Base-by-base conservation (phyloP, 768 basidiomycete genomes). In the Pleurotus cornucopiae region DNA sequence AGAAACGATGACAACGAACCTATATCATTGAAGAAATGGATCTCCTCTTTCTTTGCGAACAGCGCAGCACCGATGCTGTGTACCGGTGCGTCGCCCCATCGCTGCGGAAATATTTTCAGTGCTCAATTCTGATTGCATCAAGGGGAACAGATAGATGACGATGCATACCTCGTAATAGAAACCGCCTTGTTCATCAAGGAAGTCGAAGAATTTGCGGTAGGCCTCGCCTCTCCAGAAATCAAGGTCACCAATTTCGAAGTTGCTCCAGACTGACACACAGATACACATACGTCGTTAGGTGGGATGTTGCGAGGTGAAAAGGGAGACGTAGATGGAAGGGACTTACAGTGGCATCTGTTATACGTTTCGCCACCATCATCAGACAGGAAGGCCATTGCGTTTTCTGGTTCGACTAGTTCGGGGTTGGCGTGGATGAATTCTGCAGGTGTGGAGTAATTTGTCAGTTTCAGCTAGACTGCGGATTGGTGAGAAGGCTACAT, bases 21-120 rank as follows among this genome's bases (percentile, higher is more conserved):
- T 49, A 98, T 91, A 65, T 98, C 94, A 60, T 88, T 82, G 78
- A 98, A 98, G 75, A 92, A 98, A 69, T 97, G 91, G 43, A 98
- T 85, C 70, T 93, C 89, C 14, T 92, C 88, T 67, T 91, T 94
- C 67, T 79, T 80, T 0, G 92, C 88, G 61, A 98, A 91, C 6
- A 98, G 75, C 0, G 95, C 88, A 1, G 89, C 94, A 37, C 90
- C 96, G 57, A 98, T 94, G 54, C 87, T 90, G 65, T 94, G 91
- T 6, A 94, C 83, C 7, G 85, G 85, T 11, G 96, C 96, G 72
- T 97, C 95, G 49, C 96, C 96, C 93, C 93, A 94, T 34, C 92
- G 85, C 83, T 91, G 60, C 38, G 26, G 30, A 34, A 34, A 34
- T 9, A 34, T 34, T 34, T 34, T 34, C 23, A 44, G 58, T 51